phyloP scores from a whole-genome alignment of 805 yeast genomes.

The Wickerhamomyces bovis region DNA sequence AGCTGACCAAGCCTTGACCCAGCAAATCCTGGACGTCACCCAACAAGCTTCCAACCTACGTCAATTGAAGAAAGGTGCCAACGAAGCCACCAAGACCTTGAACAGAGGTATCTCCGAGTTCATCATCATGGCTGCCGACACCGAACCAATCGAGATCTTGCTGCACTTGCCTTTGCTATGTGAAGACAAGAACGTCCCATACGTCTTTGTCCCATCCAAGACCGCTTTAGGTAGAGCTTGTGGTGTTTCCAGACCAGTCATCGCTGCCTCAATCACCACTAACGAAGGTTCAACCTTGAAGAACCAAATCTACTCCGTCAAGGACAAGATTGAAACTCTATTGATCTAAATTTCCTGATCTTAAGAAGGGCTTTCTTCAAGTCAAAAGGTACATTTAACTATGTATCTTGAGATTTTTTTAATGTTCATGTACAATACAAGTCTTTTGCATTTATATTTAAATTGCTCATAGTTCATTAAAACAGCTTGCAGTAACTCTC shows the following conservation, averaged over 20 bases:
- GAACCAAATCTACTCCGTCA: slow-evolving; percentile 93
- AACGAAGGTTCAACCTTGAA: slow-evolving; percentile 97
- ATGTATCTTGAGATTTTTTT: neutral
- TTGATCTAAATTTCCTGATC: slow-evolving; percentile 53
- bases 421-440: neutral
- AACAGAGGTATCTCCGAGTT: slow-evolving; percentile 99
- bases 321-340: slow-evolving; percentile 98
- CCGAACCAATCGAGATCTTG: slow-evolving; percentile 98
- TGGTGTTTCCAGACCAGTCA: slow-evolving; percentile 99
- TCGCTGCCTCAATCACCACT: slow-evolving; percentile 96
- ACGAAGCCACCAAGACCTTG: slow-evolving; percentile 98
- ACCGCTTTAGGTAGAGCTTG: slow-evolving; percentile 99
- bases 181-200: slow-evolving; percentile 99
- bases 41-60: slow-evolving; percentile 97
- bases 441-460: neutral
- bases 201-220: slow-evolving; percentile 97
- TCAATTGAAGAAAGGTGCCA: slow-evolving; percentile 99
- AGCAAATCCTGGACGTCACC: slow-evolving; percentile 94
- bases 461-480: neutral
- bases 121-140: slow-evolving; percentile 99
- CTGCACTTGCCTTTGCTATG: slow-evolving; percentile 95
- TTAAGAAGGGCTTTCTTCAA: neutral
- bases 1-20: slow-evolving; percentile 92
- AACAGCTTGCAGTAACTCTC: neutral
- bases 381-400: neutral